These are phyloP conservation scores for Cryptococcus sp. DNA, from an alignment of 1,284 basidiomycete genomes.

Conservation along the genomic window DNA sequence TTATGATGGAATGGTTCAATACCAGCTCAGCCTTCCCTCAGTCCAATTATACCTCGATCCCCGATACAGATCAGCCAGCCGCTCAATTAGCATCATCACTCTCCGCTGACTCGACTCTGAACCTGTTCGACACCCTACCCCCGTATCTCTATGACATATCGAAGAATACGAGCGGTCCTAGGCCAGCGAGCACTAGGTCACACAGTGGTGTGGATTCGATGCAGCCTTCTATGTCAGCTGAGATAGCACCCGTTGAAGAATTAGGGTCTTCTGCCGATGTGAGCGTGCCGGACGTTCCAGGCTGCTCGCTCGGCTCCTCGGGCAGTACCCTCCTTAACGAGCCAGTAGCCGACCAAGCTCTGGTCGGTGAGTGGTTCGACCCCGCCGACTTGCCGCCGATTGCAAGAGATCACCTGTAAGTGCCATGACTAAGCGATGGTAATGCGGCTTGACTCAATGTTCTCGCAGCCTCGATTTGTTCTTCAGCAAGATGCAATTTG, in stretches of 20 bases:
- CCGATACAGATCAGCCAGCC: too few relatives aligned
- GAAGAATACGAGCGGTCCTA: too few relatives aligned
- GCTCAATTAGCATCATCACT: too few relatives aligned
- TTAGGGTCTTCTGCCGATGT: neutral
- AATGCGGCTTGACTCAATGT: neutral
- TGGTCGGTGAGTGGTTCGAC: slow-evolving; percentile 48
- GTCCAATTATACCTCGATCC: too few relatives aligned
- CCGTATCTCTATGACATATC: too few relatives aligned
- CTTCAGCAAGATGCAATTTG: slow-evolving; percentile 37
- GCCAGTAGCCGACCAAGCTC: neutral
- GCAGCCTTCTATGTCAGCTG: neutral
- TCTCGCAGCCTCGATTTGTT: slow-evolving; percentile 37
- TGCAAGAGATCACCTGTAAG: slow-evolving; percentile 46
- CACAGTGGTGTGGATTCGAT: neutral
- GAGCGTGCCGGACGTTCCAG: slow-evolving; percentile 1
- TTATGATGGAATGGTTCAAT: too few relatives aligned
- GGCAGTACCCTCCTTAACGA: too few relatives aligned
- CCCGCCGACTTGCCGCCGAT: slow-evolving; percentile 41
- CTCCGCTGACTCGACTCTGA: too few relatives aligned
- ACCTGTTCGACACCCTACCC: too few relatives aligned
- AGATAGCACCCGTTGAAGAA: neutral
- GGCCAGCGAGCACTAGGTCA: too few relatives aligned
- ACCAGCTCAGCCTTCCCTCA: too few relatives aligned
- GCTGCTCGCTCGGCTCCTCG: neutral
- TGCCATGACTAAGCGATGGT: neutral